Base-by-base conservation (phyloP, 2,329 filamentous ascomycete genomes). In the Lecanicillium sp. region DNA sequence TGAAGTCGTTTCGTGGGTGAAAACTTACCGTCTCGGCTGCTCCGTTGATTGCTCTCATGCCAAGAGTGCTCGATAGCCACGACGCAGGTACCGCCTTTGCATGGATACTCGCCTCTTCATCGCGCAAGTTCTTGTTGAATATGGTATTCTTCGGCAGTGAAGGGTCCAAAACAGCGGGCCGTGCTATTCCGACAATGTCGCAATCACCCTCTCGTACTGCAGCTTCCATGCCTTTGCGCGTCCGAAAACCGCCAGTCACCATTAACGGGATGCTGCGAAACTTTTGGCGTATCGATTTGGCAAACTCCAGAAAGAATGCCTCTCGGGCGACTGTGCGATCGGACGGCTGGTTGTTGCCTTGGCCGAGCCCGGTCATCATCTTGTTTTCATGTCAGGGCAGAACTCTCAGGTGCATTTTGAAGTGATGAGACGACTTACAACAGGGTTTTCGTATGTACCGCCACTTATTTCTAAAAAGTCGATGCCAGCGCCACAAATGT, bases 401-500 rank as follows among this genome's bases (percentile, higher is more conserved):
- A n/a, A n/a, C n/a, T n/a, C n/a, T n/a, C n/a, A n/a, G n/a, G n/a
- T n/a, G n/a, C n/a, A n/a, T n/a, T n/a, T n/a, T n/a, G n/a, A n/a
- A n/a, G n/a, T n/a, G n/a, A n/a, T n/a, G n/a, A n/a, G n/a, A n/a
- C n/a, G n/a, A n/a, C n/a, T n/a, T n/a, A n/a, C n/a, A n/a, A n/a
- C n/a, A n/a, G 74, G 66, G 40, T 76, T 56, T 47, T 79, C 71
- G 45, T 73, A 79, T 0, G 56, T 71, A 0, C 82, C 80, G 1
- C 81, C 82, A 14, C 71, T 77, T 18, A 85, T 68, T 55, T 86
- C 80, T 2, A 85, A 57, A 46, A 83, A 84, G 55, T 85, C 81
- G 2, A 85, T 57, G 5, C 60, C 71, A 29, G 63, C 65, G 5
- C 57, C 59, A 0, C 56, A 55, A 4, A 80, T 66, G 14, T 63